phyloP scores from a whole-genome alignment of 2,329 filamentous ascomycete genomes.

The Chaetomium strumarium region DNA sequence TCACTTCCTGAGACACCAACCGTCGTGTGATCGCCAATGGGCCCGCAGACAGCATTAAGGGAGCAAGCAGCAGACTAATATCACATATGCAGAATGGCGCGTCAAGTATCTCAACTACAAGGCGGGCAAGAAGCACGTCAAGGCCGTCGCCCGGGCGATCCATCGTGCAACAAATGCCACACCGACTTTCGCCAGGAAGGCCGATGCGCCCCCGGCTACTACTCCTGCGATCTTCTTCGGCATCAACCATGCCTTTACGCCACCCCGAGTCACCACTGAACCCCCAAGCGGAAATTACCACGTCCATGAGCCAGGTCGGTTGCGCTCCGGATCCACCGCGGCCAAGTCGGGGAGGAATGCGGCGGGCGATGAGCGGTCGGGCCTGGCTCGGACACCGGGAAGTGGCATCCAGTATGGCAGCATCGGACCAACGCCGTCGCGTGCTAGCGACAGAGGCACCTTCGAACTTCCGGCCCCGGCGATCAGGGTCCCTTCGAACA shows the following conservation, averaged over 20 bases:
- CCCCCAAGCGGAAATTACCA: neutral
- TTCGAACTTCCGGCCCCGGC: constrained; percentile 53
- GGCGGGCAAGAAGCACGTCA: constrained; percentile 89
- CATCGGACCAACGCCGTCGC: constrained; percentile 41
- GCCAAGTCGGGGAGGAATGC: constrained; percentile 6
- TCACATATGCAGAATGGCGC: constrained; percentile 63
- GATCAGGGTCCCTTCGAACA: constrained; percentile 36
- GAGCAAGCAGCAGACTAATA: constrained; percentile 3
- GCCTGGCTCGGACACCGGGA: constrained; percentile 34
- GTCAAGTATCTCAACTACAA: constrained; percentile 95
- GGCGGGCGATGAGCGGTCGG: constrained; percentile 34
- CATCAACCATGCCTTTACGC: constrained; percentile 13
- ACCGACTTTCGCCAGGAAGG: constrained; percentile 35
- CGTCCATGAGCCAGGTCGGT: neutral
- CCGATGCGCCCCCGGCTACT: constrained; percentile 27
- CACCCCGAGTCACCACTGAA: constrained; percentile 8
- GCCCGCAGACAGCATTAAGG: neutral
- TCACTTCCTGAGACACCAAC: neutral
- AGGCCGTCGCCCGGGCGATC: constrained; percentile 70
- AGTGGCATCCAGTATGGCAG: constrained; percentile 47
- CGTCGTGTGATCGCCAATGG: constrained; percentile 8
- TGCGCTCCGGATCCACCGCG: constrained; percentile 24
- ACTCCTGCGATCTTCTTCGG: constrained; percentile 18
- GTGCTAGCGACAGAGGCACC: constrained; percentile 29
- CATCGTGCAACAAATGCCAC: constrained; percentile 53